Evolutionary conservation across 495 filamentous ascomycete genomes (phyloP).

Genomic region (Xylaria bambusicola): DNA sequence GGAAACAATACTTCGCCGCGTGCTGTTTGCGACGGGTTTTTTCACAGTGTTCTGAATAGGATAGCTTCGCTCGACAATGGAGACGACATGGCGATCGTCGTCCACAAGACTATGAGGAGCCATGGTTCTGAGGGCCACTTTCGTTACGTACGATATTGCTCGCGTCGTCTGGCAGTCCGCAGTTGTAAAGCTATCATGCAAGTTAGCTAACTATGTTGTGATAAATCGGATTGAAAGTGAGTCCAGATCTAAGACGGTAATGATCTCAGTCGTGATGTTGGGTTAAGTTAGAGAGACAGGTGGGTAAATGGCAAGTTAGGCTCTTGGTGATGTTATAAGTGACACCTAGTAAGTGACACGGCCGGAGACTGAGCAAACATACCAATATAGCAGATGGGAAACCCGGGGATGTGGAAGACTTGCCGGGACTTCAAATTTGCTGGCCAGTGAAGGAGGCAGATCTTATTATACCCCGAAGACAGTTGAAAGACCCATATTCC

Average conservation of each 20-base stretch:
- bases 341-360: neutral
- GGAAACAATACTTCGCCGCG: conserved; percentile 26
- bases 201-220: neutral
- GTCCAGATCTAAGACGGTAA: neutral
- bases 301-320: neutral
- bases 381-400: neutral
- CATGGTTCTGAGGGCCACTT: neutral
- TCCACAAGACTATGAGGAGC: conserved; percentile 10
- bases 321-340: neutral
- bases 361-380: neutral
- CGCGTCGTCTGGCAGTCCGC: neutral
- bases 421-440: conserved; percentile 3
- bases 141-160: neutral
- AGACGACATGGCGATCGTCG: conserved; percentile 23
- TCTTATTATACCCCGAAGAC: conserved; percentile 2
- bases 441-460: conserved; percentile 13
- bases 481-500: neutral
- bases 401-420: conserved; percentile 2
- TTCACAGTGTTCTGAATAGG: neutral
- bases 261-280: too few species aligned
- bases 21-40: neutral
- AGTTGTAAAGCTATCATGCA: neutral
- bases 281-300: too few species aligned
- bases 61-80: conserved; percentile 16
- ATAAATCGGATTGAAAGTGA: neutral